Conservation (phyloP, 768 basidiomycete genomes). For the Gloeostereum incarnatum region DNA sequence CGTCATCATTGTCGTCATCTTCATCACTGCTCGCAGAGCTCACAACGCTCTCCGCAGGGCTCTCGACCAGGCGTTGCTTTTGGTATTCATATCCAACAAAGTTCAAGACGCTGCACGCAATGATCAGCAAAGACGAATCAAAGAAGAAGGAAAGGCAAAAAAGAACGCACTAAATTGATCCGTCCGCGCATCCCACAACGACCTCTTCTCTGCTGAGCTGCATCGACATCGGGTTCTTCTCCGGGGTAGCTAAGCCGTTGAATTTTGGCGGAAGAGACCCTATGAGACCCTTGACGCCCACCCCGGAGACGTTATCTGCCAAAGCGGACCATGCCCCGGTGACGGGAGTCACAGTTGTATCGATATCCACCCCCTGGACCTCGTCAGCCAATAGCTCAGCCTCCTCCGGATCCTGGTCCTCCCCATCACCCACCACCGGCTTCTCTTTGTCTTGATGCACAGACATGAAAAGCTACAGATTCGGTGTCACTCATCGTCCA, state of each 20-base stretch:
- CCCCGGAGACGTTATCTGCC: slow-evolving; percentile 27
- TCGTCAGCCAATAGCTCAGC: slow-evolving; percentile 13
- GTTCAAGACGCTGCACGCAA: slow-evolving; percentile 43
- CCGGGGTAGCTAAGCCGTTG: slow-evolving; percentile 72
- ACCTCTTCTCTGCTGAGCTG: slow-evolving; percentile 87
- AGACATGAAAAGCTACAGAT: slow-evolving; percentile 66
- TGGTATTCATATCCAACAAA: slow-evolving; percentile 52
- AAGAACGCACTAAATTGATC: slow-evolving; percentile 76
- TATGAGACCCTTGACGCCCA: slow-evolving; percentile 45
- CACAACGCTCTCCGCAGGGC: too few species aligned
- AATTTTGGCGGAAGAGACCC: slow-evolving; percentile 63
- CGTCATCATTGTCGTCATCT: too few species aligned
- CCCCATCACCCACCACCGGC: slow-evolving; percentile 11
- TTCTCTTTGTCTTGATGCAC: slow-evolving; percentile 59
- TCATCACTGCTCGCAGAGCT: too few species aligned
- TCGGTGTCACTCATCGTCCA: neutral
- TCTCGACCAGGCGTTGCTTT: slow-evolving; percentile 26
- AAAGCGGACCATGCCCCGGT: slow-evolving; percentile 71
- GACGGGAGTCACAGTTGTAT: slow-evolving; percentile 57
- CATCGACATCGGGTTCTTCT: slow-evolving; percentile 94
- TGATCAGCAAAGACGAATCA: slow-evolving; percentile 8
- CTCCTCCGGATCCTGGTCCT: slow-evolving; percentile 10
- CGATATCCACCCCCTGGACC: slow-evolving; percentile 44
- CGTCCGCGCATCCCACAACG: slow-evolving; percentile 86
- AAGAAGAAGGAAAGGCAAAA: neutral